Evolutionary conservation across 176 grass and related monocot genomes (phyloP).

Genomic region (Triticum aestivum): DNA sequence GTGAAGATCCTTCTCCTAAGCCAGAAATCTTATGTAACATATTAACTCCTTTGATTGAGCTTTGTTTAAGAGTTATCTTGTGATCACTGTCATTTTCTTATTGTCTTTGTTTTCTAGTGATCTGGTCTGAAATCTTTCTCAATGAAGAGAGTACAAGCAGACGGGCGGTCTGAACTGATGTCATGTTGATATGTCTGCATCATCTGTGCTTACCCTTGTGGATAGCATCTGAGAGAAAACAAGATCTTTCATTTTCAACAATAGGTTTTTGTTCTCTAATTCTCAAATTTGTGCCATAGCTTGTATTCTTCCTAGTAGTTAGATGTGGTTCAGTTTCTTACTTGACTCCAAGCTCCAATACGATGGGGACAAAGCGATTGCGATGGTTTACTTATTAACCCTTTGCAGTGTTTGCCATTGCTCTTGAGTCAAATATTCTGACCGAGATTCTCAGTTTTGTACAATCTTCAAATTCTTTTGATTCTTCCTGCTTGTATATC

Average conservation of each 20-base stretch:
- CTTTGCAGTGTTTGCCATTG: constrained; percentile 51
- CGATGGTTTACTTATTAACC: constrained; percentile 75
- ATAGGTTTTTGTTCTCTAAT: not conserved
- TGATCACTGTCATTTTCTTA: not conserved
- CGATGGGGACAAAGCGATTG: constrained; percentile 25
- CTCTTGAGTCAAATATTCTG: constrained; percentile 74
- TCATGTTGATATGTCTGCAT: constrained; percentile 94
- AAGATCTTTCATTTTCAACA: not conserved
- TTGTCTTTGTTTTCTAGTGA: not conserved
- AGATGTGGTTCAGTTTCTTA: not conserved
- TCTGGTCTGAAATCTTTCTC: constrained; percentile 18
- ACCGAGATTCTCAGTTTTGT: constrained; percentile 9
- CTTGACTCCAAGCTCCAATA: not conserved
- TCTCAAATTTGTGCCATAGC: not conserved
- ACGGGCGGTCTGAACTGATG: constrained; percentile 99
- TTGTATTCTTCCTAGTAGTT: constrained; percentile 14
- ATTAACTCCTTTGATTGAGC: too few species aligned
- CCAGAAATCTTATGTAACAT: too few species aligned
- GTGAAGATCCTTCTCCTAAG: not conserved
- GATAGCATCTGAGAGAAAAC: constrained; percentile 54
- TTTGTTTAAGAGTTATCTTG: not conserved
- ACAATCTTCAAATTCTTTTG: not conserved
- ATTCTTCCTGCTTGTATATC: constrained; percentile 23
- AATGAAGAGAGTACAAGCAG: constrained; percentile 73
- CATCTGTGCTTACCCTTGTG: constrained; percentile 31